Evolutionary conservation across 306 rosid species (phyloP), one percentile per base, ranked within the genome.

Genomic region (Trifolium pratense): DNA sequence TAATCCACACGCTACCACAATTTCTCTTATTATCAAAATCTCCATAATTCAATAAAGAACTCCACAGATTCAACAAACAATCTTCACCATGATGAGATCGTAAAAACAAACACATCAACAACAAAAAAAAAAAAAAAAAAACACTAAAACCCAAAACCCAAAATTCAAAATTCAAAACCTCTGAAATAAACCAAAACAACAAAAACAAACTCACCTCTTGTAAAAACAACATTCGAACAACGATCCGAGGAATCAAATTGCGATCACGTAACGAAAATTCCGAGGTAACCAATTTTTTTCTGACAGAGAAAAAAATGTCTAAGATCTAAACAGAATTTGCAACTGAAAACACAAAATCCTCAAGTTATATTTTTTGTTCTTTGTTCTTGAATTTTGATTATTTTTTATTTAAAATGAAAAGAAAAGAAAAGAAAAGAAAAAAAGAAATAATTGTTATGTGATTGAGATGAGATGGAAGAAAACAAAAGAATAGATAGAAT

Each of bases 151-250:
- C 7, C 78, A 9, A 53, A 48, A 61, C 15, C 5, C 79, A 7
- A 34, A 78, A 64, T 82, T 82, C 73, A 68, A n/a, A n/a, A n/a
- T n/a, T n/a, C n/a, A n/a, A n/a, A 79, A 77, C 67, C 69, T 48
- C 56, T 48, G 34, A 68, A 59, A 58, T 13, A 12, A 13, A 57
- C 0, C 32, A 52, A 9, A 20, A 56, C 23, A 51, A 7, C 34
- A 71, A 8, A 46, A 4, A 43, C 67, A 10, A 70, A 82, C 93
- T 86, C 78, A 90, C 96, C 93, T 72, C 71, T 4, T 10, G 7
- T 9, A 70, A 23, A 58, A 82, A 76, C 75, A 76, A 75, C 78
- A 71, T 71, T 71, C 79, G 40, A 74, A 32, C 20, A 68, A 76
- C 68, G 80, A 55, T 78, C 70, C 78, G 26, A 71, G 40, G 55